Conservation (phyloP, 2,329 filamentous ascomycete genomes). For the Alternaria tenuissima region DNA sequence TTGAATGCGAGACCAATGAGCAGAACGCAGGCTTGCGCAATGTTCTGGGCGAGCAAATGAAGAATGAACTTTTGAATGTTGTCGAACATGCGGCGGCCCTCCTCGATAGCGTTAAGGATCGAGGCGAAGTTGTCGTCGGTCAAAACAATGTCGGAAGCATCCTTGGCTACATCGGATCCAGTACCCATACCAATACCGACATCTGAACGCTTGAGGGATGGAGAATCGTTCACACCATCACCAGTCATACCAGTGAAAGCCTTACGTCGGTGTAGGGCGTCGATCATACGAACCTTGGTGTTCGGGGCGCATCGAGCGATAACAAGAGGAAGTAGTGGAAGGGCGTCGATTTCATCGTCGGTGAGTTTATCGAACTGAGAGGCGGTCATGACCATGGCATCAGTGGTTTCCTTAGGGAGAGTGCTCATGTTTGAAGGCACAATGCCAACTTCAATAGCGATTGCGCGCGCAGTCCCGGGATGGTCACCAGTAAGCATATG, state of each 20-base stretch:
- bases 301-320: slow-evolving; percentile 55
- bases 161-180: slow-evolving; percentile 56
- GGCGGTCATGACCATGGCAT: slow-evolving; percentile 46
- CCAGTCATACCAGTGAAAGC: slow-evolving; percentile 55
- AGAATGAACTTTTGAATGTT: slow-evolving; percentile 56
- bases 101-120: slow-evolving; percentile 56
- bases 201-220: slow-evolving; percentile 56
- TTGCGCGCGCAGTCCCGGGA: slow-evolving; percentile 55
- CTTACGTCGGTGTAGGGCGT: slow-evolving; percentile 52
- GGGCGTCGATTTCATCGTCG: slow-evolving; percentile 53
- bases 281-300: slow-evolving; percentile 58
- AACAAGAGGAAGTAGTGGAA: slow-evolving; percentile 53
- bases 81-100: slow-evolving; percentile 57
- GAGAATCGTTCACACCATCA: slow-evolving; percentile 57
- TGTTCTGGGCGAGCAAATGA: slow-evolving; percentile 44
- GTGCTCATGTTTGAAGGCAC: slow-evolving; percentile 55
- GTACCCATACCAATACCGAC: slow-evolving; percentile 58
- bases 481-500: slow-evolving; percentile 60
- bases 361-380: slow-evolving; percentile 54
- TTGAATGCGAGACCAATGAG: slow-evolving; percentile 48
- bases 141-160: slow-evolving; percentile 56
- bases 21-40: slow-evolving; percentile 46
- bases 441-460: slow-evolving; percentile 55
- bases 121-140: slow-evolving; percentile 58
- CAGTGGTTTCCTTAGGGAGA: slow-evolving; percentile 34